phyloP scores from a whole-genome alignment of 2,329 filamentous ascomycete genomes.

The Talaromyces sp. region DNA sequence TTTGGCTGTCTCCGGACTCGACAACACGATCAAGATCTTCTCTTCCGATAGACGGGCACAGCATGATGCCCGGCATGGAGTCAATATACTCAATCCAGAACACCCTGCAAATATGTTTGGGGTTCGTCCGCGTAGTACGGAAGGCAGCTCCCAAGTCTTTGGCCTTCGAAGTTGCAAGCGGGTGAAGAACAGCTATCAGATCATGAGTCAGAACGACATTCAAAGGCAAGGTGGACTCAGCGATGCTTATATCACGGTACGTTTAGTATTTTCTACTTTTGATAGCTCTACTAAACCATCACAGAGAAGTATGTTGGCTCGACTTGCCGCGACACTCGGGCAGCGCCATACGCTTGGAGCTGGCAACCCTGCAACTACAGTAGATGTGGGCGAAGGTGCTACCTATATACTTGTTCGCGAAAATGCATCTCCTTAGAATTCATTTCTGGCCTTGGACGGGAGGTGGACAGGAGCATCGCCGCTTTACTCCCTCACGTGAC shows the following conservation, averaged over 20 bases:
- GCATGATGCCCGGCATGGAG: constrained; percentile 53
- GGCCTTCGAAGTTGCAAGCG: constrained; percentile 57
- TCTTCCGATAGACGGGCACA: constrained; percentile 58
- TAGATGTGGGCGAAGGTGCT: constrained; percentile 29
- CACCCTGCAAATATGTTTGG: constrained; percentile 36
- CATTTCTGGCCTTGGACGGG: too few species aligned
- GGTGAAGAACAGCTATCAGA: constrained; percentile 59
- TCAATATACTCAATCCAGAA: constrained; percentile 54
- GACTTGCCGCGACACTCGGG: constrained; percentile 42
- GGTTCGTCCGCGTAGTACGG: constrained; percentile 20
- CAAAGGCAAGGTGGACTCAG: constrained; percentile 56
- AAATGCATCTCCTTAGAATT: too few species aligned
- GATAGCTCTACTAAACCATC: constrained; percentile 18
- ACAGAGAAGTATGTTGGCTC: constrained; percentile 48
- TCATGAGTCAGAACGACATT: constrained; percentile 61
- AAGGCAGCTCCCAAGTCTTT: constrained; percentile 23
- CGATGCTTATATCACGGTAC: constrained; percentile 56
- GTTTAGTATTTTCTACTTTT: constrained; percentile 24
- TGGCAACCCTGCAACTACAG: constrained; percentile 21
- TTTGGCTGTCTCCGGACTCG: constrained; percentile 64
- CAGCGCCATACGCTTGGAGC: constrained; percentile 33
- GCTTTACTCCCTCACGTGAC: too few species aligned
- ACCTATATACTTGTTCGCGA: too few species aligned
- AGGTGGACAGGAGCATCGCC: too few species aligned
- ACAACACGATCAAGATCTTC: constrained; percentile 67